Conservation (phyloP, 2,329 filamentous ascomycete species). For the Epicoccum sorghinum region DNA sequence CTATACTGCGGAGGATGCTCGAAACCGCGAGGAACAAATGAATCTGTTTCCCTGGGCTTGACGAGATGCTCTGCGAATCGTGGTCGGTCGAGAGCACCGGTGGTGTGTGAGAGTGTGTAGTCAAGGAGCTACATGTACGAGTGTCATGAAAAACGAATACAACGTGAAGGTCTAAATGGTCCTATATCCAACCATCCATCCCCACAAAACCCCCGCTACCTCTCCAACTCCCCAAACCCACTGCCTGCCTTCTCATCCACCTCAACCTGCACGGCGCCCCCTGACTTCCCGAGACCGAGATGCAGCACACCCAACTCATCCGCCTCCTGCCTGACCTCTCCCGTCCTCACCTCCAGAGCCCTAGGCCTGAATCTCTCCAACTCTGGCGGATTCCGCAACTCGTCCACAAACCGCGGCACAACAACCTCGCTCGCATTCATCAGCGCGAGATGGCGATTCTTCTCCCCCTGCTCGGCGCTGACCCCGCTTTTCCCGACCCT, state of each 20-base stretch:
- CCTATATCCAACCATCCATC: too few species aligned
- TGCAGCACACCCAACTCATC: constrained; percentile 33
- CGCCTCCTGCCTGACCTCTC: not conserved
- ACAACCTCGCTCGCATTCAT: constrained; percentile 90
- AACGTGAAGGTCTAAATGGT: too few species aligned
- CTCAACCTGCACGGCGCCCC: not conserved
- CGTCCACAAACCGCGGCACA: constrained; percentile 75
- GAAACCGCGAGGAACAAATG: not conserved
- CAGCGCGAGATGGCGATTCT: constrained; percentile 68
- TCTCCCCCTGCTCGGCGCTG: constrained; percentile 50
- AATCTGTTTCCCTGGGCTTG: not conserved
- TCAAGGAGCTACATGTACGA: too few species aligned
- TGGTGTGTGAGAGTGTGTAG: too few species aligned
- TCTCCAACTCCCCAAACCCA: too few species aligned
- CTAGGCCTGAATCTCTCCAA: constrained; percentile 59
- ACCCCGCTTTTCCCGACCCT: constrained; percentile 55
- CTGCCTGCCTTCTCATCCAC: too few species aligned
- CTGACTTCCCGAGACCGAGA: constrained; percentile 24
- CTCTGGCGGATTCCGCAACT: constrained; percentile 71
- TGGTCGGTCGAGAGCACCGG: too few species aligned
- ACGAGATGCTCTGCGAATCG: too few species aligned
- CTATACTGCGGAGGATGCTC: not conserved
- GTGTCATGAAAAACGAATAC: too few species aligned
- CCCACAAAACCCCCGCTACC: too few species aligned
- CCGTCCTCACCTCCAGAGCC: not conserved